A percentile compares a stretch with the other conserved stretches of the same genome.
Conservation (phyloP, 345 rosid genomes). For the Eucalyptus cladocalyx region DNA sequence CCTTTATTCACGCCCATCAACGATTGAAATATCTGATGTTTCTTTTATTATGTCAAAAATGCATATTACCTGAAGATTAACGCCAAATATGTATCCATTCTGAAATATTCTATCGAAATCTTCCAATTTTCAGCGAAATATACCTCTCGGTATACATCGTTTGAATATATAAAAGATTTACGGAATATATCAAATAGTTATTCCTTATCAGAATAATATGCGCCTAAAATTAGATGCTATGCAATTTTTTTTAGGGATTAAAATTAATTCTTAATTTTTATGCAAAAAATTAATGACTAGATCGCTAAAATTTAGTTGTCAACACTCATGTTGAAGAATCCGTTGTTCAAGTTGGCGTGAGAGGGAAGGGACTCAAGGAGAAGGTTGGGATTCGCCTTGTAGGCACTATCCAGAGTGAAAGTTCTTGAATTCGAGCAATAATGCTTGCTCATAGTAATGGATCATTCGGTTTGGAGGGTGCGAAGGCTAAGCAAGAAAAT, state of each 20-base stretch:
- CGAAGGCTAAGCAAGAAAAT: not conserved
- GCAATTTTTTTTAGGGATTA: too few relatives aligned
- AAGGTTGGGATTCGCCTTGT: not conserved
- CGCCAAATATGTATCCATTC: rapidly evolving
- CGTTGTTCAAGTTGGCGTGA: not conserved
- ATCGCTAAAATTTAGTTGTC: rapidly evolving
- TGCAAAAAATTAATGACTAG: rapidly evolving
- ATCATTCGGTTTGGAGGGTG: not conserved
- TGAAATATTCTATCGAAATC: rapidly evolving
- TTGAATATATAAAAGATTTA: too few relatives aligned
- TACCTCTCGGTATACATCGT: rapidly evolving
- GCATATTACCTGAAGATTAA: too few relatives aligned
- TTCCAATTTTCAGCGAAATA: too few relatives aligned
- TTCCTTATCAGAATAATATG: too few relatives aligned
- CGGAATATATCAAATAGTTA: too few relatives aligned
- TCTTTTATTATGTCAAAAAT: too few relatives aligned
- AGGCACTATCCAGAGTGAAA: not conserved
- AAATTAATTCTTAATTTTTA: too few relatives aligned
- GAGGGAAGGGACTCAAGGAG: not conserved
- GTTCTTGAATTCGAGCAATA: not conserved
- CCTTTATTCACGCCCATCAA: rapidly evolving
- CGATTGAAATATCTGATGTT: rapidly evolving
- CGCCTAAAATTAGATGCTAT: rapidly evolving
- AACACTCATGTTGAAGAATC: not conserved
- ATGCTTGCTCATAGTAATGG: too few relatives aligned